Conservation (phyloP, 371 early-diverging fungal genomes). For the Mucor mucedo region DNA sequence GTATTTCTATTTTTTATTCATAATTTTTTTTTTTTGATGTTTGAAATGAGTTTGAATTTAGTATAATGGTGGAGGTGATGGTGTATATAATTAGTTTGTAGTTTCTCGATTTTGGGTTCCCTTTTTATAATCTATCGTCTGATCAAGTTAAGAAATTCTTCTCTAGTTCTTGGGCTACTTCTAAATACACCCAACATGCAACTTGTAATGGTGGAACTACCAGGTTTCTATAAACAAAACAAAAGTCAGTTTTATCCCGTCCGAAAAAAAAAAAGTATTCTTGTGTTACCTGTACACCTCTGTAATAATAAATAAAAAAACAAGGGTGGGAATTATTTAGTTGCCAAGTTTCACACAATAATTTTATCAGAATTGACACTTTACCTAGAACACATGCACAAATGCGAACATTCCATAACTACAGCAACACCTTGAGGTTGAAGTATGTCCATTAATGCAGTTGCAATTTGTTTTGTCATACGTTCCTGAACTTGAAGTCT, state of each 20-base stretch:
- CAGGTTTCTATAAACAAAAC: slow-evolving; percentile 77
- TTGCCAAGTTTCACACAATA: slow-evolving; percentile 10
- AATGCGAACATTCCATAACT: slow-evolving; percentile 91
- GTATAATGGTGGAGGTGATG: neutral
- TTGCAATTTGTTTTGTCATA: slow-evolving; percentile 96
- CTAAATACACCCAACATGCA: slow-evolving; percentile 97
- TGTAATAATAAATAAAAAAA: slow-evolving; percentile 20
- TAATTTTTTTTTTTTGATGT: slow-evolving; percentile 1
- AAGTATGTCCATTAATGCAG: slow-evolving; percentile 87
- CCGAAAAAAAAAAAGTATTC: neutral
- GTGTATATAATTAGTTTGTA: slow-evolving; percentile 12
- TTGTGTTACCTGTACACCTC: slow-evolving; percentile 52
- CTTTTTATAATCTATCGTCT: slow-evolving; percentile 33
- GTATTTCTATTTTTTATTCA: slow-evolving; percentile 2
- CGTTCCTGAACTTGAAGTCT: slow-evolving; percentile 98
- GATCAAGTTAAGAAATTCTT: slow-evolving; percentile 91
- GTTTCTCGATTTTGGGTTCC: neutral
- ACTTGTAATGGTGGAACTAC: slow-evolving; percentile 90
- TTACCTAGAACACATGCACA: slow-evolving; percentile 53
- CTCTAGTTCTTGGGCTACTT: slow-evolving; percentile 90
- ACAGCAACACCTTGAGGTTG: slow-evolving; percentile 98
- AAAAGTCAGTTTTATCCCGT: slow-evolving; percentile 1
- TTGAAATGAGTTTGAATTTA: neutral
- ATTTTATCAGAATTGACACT: slow-evolving; percentile 5
- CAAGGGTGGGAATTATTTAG: slow-evolving; percentile 23